phyloP scores from a whole-genome alignment of 2,329 filamentous ascomycete species.

The Botryosphaeria dothidea region DNA sequence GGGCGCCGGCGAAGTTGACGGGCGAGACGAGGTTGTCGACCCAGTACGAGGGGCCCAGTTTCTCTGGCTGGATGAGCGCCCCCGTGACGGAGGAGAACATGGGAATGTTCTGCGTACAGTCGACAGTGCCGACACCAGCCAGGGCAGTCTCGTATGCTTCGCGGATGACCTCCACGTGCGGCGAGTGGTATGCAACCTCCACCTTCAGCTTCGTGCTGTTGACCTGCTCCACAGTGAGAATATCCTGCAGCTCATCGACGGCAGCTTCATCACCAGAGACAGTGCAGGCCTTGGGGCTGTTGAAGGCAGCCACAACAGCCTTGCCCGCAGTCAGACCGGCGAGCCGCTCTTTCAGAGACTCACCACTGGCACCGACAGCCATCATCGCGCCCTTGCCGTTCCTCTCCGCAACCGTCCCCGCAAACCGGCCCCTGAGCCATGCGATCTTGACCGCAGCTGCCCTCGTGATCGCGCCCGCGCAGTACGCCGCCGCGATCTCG shows the following conservation, averaged over 20 bases:
- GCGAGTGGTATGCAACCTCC: conserved; percentile 47
- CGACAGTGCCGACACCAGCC: not conserved
- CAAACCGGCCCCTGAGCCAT: conserved; percentile 23
- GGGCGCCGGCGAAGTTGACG: conserved; percentile 1
- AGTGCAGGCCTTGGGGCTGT: conserved; percentile 46
- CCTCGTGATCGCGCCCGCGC: conserved; percentile 22
- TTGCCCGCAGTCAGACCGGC: not conserved
- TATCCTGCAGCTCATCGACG: conserved; percentile 32
- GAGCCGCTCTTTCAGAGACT: not conserved
- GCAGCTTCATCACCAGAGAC: conserved; percentile 45
- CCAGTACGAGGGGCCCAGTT: not conserved
- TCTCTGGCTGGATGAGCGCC: not conserved
- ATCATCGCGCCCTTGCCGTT: conserved; percentile 14
- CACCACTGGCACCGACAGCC: conserved; percentile 6
- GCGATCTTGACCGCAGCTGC: conserved; percentile 29
- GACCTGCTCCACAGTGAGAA: conserved; percentile 35
- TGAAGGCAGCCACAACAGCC: conserved; percentile 32
- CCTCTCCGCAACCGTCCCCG: not conserved
- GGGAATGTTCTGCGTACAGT: not conserved
- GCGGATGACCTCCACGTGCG: conserved; percentile 41
- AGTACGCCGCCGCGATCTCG: conserved; percentile 33
- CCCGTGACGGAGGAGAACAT: conserved; percentile 12
- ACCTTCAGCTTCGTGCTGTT: conserved; percentile 44
- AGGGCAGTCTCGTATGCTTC: conserved; percentile 25
- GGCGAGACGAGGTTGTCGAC: not conserved